A percentile compares a stretch with the other conserved stretches of the same genome.
Evolutionary conservation across 1,284 basidiomycete species (phyloP).

Genomic region (Rhodotorula glutinis): DNA sequence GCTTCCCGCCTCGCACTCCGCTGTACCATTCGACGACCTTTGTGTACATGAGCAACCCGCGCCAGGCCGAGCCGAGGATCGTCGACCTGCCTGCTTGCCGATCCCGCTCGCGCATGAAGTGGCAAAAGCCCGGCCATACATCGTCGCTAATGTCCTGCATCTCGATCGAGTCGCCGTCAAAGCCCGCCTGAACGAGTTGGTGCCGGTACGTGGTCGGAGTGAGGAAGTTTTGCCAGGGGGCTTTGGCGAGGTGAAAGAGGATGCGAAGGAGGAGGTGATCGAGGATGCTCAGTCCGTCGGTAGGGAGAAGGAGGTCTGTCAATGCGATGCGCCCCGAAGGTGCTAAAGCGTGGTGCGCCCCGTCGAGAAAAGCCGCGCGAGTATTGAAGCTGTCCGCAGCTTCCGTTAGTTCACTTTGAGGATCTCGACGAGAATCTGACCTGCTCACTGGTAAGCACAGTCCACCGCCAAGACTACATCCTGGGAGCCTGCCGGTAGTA

Average conservation of each 20-base stretch:
- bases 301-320: slow-evolving; percentile 21
- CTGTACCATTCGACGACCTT: slow-evolving; percentile 28
- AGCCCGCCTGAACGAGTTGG: slow-evolving; percentile 5
- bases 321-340: slow-evolving; percentile 6
- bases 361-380: slow-evolving; percentile 12
- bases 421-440: too few species aligned
- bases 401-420: too few species aligned
- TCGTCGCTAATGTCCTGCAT: slow-evolving; percentile 10
- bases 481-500: neutral
- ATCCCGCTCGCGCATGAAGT: slow-evolving; percentile 2
- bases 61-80: slow-evolving; percentile 11
- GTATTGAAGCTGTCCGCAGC: slow-evolving; percentile 14
- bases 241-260: slow-evolving; percentile 19
- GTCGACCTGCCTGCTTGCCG: slow-evolving; percentile 2
- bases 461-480: slow-evolving; percentile 23
- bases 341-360: neutral
- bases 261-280: slow-evolving; percentile 18
- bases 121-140: slow-evolving; percentile 25
- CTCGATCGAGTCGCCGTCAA: slow-evolving; percentile 6
- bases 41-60: slow-evolving; percentile 15
- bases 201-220: neutral
- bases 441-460: slow-evolving; percentile 25
- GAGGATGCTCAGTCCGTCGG: neutral
- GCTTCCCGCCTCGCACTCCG: neutral
- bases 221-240: slow-evolving; percentile 18